phyloP scores from a whole-genome alignment of 164 flowering plant species.

The Taxillus chinensis region DNA sequence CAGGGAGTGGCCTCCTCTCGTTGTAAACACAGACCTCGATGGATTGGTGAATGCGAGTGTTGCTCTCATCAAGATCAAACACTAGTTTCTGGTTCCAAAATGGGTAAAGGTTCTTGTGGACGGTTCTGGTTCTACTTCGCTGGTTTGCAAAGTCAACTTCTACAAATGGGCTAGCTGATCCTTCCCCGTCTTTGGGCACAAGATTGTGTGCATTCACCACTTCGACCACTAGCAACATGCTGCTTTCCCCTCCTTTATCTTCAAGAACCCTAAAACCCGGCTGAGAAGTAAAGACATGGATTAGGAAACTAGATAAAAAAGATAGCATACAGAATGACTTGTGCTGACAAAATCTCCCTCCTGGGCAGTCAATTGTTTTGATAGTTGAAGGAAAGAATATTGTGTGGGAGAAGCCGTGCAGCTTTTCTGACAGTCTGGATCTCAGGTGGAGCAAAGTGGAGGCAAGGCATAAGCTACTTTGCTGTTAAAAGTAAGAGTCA shows the following conservation, averaged over 20 bases:
- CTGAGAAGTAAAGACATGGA: conserved; percentile 20
- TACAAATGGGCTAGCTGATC: conserved; percentile 23
- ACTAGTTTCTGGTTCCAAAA: conserved; percentile 25
- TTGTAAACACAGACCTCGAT: conserved; percentile 24
- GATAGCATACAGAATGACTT: conserved; percentile 11
- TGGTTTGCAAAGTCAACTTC: conserved; percentile 26
- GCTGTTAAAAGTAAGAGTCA: conserved; percentile 8
- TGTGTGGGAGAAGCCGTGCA: conserved; percentile 19
- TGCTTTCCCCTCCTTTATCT: conserved; percentile 13
- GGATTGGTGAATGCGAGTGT: conserved; percentile 11
- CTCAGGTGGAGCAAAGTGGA: conserved; percentile 9
- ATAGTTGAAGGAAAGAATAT: conserved; percentile 11
- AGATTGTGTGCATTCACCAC: conserved; percentile 26
- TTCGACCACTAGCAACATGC: conserved; percentile 25
- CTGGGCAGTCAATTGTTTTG: conserved; percentile 4
- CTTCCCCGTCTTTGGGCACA: conserved; percentile 28
- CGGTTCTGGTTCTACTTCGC: conserved; percentile 17
- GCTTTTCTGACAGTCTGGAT: background rate
- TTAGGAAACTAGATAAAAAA: conserved; percentile 4
- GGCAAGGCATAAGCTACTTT: conserved; percentile 12
- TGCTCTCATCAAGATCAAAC: conserved; percentile 20
- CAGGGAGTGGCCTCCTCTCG: conserved; percentile 16
- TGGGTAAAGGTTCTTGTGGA: conserved; percentile 28
- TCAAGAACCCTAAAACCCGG: conserved; percentile 16
- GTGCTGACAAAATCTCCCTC: background rate